These are phyloP conservation scores for Arxiozyma heterogenica DNA, from an alignment of 1,139 yeast genomes.

Conservation along the genomic window DNA sequence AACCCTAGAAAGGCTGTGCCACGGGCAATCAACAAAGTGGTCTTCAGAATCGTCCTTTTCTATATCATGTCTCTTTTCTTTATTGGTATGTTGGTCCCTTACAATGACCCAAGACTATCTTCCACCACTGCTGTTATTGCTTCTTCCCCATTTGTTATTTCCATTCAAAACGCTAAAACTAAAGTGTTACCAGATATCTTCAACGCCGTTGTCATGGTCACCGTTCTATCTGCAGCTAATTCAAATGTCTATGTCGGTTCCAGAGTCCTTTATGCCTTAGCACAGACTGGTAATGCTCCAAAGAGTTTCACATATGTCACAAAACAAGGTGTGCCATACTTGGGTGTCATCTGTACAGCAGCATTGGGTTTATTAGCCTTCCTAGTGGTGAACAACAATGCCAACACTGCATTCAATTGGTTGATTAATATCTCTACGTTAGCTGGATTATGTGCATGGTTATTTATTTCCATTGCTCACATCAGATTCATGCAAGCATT, in stretches of 20 bases:
- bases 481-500: slow-evolving; percentile 56
- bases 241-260: slow-evolving; percentile 75
- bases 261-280: slow-evolving; percentile 63
- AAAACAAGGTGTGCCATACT: slow-evolving; percentile 56
- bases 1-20: slow-evolving; percentile 74
- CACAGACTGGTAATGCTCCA: slow-evolving; percentile 58
- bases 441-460: slow-evolving; percentile 69
- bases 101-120: slow-evolving; percentile 42
- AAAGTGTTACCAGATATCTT: slow-evolving; percentile 59
- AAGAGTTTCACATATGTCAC: slow-evolving; percentile 46
- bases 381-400: slow-evolving; percentile 53
- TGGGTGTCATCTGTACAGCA: slow-evolving; percentile 50
- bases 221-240: slow-evolving; percentile 72
- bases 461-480: slow-evolving; percentile 55
- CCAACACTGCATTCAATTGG: slow-evolving; percentile 73
- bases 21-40: slow-evolving; percentile 67
- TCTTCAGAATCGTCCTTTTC: slow-evolving; percentile 66
- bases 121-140: slow-evolving; percentile 37
- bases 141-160: slow-evolving; percentile 70
- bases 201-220: slow-evolving; percentile 62
- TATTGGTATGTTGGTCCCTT: slow-evolving; percentile 67
- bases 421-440: slow-evolving; percentile 73
- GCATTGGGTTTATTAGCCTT: slow-evolving; percentile 57
- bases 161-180: slow-evolving; percentile 62
- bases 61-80: slow-evolving; percentile 61